Conservation (phyloP, 2,329 filamentous ascomycete genomes). For the Chalaropsis ovoidea region DNA sequence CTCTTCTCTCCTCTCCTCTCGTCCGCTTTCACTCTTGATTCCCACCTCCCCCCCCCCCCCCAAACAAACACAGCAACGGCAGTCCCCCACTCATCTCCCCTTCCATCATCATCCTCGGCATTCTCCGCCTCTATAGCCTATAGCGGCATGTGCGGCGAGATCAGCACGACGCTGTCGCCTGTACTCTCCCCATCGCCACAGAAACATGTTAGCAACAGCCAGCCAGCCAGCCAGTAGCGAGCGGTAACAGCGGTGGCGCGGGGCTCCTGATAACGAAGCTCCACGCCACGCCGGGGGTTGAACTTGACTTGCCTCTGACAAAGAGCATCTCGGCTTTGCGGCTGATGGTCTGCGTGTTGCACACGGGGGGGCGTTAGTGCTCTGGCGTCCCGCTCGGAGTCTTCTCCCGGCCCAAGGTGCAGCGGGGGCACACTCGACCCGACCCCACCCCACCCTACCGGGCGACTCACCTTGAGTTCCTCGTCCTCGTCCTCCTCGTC, state of each 20-base stretch:
- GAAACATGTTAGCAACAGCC: conserved; percentile 1
- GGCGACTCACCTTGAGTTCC: conserved; percentile 54
- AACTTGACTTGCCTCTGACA: conserved; percentile 66
- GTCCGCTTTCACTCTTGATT: neutral
- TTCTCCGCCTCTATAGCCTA: conserved; percentile 25
- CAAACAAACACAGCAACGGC: too few species aligned
- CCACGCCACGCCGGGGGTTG: neutral
- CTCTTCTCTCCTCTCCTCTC: neutral
- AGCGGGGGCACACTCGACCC: too few species aligned
- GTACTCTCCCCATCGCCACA: conserved; percentile 1
- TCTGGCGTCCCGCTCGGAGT: too few species aligned
- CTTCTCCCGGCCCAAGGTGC: too few species aligned
- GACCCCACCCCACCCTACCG: too few species aligned
- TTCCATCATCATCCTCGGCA: too few species aligned
- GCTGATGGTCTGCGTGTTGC: conserved; percentile 60
- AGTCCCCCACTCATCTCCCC: too few species aligned
- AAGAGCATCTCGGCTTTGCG: conserved; percentile 99
- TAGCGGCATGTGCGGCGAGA: conserved; percentile 50
- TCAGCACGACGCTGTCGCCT: conserved; percentile 65
- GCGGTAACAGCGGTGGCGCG: neutral
- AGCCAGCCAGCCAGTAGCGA: too few species aligned
- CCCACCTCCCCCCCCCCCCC: neutral
- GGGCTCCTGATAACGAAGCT: neutral
- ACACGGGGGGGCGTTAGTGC: neutral
- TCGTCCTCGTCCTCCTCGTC: conserved; percentile 36